Conservation (phyloP, 148 eudicot species). For the Polygonum aviculare region DNA sequence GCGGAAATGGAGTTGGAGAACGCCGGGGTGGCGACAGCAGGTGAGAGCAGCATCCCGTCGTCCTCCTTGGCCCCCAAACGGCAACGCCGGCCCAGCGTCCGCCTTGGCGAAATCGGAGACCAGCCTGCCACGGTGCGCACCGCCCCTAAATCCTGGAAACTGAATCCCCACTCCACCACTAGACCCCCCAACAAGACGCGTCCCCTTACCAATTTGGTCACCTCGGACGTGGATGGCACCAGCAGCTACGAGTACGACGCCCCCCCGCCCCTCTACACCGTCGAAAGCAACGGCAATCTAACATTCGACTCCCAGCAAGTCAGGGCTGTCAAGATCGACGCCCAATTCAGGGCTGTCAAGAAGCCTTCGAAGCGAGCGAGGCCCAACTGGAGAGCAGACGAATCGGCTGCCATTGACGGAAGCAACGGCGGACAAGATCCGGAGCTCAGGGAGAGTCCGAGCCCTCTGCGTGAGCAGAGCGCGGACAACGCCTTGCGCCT, state of each 20-base stretch:
- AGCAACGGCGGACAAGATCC: background rate
- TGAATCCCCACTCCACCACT: background rate
- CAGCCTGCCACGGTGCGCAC: constrained; percentile 16
- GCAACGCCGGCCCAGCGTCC: constrained; percentile 28
- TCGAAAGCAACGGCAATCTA: constrained; percentile 2
- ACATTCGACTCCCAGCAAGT: constrained; percentile 1
- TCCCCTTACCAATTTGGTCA: background rate
- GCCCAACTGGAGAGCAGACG: background rate
- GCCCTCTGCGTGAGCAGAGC: constrained; percentile 5
- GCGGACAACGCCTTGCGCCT: constrained; percentile 4
- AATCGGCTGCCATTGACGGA: background rate
- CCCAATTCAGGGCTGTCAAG: background rate
- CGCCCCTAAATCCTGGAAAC: constrained; percentile 6
- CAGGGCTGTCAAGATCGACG: background rate
- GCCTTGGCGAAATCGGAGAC: constrained; percentile 29
- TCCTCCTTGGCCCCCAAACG: constrained; percentile 15
- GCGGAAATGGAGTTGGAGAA: background rate
- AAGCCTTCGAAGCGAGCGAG: background rate
- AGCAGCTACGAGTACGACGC: constrained; percentile 9
- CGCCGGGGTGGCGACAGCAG: background rate
- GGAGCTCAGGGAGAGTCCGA: background rate
- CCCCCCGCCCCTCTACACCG: background rate
- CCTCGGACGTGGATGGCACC: background rate
- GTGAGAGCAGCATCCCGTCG: background rate
- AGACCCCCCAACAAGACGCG: constrained; percentile 3